These are phyloP conservation scores for Penicillium subrubescens DNA, from an alignment of 495 filamentous ascomycete species.

Conservation along the genomic window DNA sequence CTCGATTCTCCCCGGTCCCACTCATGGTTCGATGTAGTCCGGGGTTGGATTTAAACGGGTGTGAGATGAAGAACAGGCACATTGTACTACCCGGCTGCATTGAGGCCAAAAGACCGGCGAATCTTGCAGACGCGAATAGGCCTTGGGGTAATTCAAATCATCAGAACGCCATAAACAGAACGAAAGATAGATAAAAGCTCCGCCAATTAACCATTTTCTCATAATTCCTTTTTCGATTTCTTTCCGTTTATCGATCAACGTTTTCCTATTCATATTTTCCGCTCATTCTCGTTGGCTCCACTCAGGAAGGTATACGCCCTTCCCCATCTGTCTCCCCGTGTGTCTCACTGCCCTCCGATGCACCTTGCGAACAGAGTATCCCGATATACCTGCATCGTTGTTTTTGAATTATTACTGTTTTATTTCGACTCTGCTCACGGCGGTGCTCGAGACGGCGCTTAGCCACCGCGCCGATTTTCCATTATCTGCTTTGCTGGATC, in stretches of 20 bases:
- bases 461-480: constrained; percentile 17
- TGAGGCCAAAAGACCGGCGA: background rate
- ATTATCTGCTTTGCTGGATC: constrained; percentile 21
- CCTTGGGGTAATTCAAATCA: background rate
- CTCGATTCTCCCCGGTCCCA: background rate
- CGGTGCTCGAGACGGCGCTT: constrained; percentile 2
- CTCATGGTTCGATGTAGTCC: constrained; percentile 15
- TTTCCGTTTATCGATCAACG: background rate
- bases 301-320: background rate
- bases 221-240: background rate
- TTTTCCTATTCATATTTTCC: constrained; percentile 1
- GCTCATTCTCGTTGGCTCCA: constrained; percentile 1
- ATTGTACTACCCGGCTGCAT: constrained; percentile 25
- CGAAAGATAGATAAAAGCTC: background rate
- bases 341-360: constrained; percentile 4
- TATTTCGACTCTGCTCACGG: background rate
- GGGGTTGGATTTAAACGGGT: constrained; percentile 25
- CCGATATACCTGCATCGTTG: background rate
- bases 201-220: background rate
- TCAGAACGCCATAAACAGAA: constrained; percentile 2
- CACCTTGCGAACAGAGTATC: constrained; percentile 14
- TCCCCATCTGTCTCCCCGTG: constrained; percentile 1
- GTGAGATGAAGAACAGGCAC: constrained; percentile 16
- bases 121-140: constrained; percentile 14
- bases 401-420: background rate